Percentiles rank a stretch among this genome's conserved stretches.
These are phyloP conservation scores for Neocucurbitaria cava DNA, from an alignment of 2,329 filamentous ascomycete genomes.

Conservation along the genomic window DNA sequence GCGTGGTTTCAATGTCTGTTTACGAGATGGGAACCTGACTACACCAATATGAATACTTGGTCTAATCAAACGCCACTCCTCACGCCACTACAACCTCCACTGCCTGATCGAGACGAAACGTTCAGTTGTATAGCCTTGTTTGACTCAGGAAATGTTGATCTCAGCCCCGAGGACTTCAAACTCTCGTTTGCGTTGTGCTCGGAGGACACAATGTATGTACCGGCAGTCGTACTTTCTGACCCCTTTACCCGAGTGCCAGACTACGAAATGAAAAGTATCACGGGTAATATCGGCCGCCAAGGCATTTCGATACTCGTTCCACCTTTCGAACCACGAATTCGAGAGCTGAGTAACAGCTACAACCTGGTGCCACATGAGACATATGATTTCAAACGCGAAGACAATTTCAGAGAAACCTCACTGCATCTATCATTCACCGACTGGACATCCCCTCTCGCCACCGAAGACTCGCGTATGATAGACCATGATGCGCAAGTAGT, in stretches of 20 bases:
- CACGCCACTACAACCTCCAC: background rate
- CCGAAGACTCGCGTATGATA: background rate
- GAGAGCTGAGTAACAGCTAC: background rate
- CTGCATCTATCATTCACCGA: constrained; percentile 13
- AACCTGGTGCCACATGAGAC: background rate
- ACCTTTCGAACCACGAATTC: background rate
- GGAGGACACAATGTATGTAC: constrained; percentile 9
- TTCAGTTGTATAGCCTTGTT: constrained; percentile 8
- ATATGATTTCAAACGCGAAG: background rate
- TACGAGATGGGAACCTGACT: too few species aligned
- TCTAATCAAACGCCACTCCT: too few species aligned
- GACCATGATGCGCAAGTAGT: background rate
- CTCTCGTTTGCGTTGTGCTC: constrained; percentile 2
- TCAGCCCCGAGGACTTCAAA: background rate
- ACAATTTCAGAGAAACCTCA: constrained; percentile 4
- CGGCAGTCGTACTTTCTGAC: background rate
- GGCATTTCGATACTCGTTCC: constrained; percentile 3
- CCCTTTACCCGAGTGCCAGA: background rate
- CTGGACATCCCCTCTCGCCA: constrained; percentile 3
- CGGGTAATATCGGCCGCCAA: constrained; percentile 6
- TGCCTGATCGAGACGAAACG: background rate
- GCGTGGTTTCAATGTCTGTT: too few species aligned
- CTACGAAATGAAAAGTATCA: background rate
- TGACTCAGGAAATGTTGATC: constrained; percentile 8
- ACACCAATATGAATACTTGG: too few species aligned